Base-by-base conservation (phyloP, 306 rosid species). In the Citrullus mucosospermus region DNA sequence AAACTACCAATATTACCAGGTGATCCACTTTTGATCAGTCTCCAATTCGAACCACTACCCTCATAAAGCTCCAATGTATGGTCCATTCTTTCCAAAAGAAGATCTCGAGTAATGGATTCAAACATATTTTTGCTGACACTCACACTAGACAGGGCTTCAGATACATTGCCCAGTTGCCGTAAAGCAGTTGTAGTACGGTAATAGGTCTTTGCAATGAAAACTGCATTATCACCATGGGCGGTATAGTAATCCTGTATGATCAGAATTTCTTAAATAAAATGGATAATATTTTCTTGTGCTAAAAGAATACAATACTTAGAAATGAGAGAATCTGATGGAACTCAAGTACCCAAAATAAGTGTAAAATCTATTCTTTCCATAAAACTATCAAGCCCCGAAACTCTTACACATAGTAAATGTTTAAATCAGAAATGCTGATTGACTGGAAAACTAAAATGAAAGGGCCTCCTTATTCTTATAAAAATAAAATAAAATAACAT, bases 1-100 rank as follows among this genome's bases (percentile, higher is more conserved):
- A 95, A 95, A 69, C 92, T 88, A 76, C 96, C 90, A 66, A 95
- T 88, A 88, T 92, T 95, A 44, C 99, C 99, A 81, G 99, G 99
- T 6, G 97, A 89, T 79, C 99, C 99, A 85, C 89, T 88, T 89
- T 91, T 92, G 63, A 85, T 83, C 77, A 88, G 89, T 81, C 85
- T 91, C 99, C 99, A 95, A 57, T 85, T 91, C 48, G 93, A 95
- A 80, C 97, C 92, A 82, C 96, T 89, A 2, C 97, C 99, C 90
- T 91, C 97, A 57, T 92, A 95, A 73, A 95, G 90, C 93, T 95
- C 97, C 51, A 95, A 86, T 44, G 93, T 85, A 85, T 92, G 99
- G 83, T 92, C 97, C 50, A 92, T 92, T 88, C 97, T 91, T 85
- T 95, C 99, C 79, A 92, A 84, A 58, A 95, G 92, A 72, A 95